These are phyloP conservation scores for Lactarius indigo DNA, from an alignment of 768 basidiomycete species.

Conservation along the genomic window DNA sequence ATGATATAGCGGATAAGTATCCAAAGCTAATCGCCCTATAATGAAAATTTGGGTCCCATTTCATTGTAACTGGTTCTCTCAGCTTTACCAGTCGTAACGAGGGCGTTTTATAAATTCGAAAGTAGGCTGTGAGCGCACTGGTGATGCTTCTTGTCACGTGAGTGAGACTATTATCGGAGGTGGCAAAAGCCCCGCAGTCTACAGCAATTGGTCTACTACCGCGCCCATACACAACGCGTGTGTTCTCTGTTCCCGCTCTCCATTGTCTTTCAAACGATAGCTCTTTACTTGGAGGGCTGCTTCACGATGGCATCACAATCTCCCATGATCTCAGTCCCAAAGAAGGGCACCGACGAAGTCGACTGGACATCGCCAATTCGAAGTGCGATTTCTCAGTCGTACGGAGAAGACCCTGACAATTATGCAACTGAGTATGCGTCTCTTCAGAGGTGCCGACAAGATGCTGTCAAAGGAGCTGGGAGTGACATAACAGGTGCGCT, in stretches of 20 bases:
- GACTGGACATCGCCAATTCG: constrained; percentile 93
- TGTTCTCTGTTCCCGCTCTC: not conserved
- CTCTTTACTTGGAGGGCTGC: not conserved
- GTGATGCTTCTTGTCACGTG: not conserved
- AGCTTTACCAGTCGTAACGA: not conserved
- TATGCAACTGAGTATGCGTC: constrained; percentile 81
- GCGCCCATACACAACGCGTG: not conserved
- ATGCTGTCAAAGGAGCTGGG: constrained; percentile 94
- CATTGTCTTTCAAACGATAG: not conserved
- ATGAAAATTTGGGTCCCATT: not conserved
- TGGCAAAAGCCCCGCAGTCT: not conserved
- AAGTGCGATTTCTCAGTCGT: constrained; percentile 82
- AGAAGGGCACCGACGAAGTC: constrained; percentile 93
- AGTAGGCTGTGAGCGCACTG: not conserved
- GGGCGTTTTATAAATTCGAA: not conserved
- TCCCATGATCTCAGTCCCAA: constrained; percentile 88
- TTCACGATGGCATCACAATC: constrained; percentile 67
- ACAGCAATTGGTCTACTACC: not conserved
- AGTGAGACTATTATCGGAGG: not conserved
- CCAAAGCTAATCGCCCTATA: not conserved
- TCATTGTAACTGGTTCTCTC: not conserved
- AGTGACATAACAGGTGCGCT: constrained; percentile 87
- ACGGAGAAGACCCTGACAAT: constrained; percentile 88
- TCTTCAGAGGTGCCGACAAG: constrained; percentile 89
- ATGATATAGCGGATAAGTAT: constrained; percentile 7